These are phyloP conservation scores for Fusarium burgessii DNA, from an alignment of 2,329 filamentous ascomycete species.

Conservation along the genomic window DNA sequence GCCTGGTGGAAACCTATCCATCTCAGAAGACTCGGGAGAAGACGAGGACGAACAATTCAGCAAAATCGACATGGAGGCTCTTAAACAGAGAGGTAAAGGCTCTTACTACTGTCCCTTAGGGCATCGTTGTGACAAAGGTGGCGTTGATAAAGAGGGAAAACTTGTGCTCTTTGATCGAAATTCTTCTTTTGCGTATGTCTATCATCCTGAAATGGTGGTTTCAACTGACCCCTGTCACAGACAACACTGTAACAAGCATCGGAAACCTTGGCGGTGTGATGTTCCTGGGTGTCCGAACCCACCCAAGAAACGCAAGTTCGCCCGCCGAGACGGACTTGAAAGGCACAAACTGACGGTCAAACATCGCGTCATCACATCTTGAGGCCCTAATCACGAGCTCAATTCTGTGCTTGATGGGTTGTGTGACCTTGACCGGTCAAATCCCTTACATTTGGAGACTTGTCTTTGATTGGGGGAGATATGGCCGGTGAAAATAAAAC, in stretches of 20 bases:
- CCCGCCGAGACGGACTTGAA: constrained; percentile 57
- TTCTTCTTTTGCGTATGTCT: constrained; percentile 55
- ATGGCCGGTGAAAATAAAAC: constrained; percentile 38
- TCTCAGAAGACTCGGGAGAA: constrained; percentile 49
- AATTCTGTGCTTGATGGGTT: constrained; percentile 29
- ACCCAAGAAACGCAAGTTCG: constrained; percentile 56
- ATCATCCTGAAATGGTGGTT: constrained; percentile 14
- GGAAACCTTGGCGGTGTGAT: constrained; percentile 57
- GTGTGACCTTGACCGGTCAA: constrained; percentile 44
- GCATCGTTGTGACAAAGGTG: constrained; percentile 55
- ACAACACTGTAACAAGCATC: constrained; percentile 59
- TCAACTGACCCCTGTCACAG: constrained; percentile 46
- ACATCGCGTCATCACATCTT: constrained; percentile 49
- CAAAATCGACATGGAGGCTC: constrained; percentile 54
- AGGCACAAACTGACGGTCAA: constrained; percentile 57
- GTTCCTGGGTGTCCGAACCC: constrained; percentile 56
- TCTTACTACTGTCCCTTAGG: constrained; percentile 54
- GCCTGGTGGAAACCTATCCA: constrained; percentile 38
- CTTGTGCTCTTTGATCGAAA: constrained; percentile 57
- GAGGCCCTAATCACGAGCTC: constrained; percentile 30
- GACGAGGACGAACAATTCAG: constrained; percentile 53
- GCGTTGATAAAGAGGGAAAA: constrained; percentile 54
- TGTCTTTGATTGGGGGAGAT: constrained; percentile 39
- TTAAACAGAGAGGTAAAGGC: constrained; percentile 56
- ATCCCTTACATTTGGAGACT: constrained; percentile 34